Evolutionary conservation across 805 yeast species (phyloP), one percentile per base, ranked within the genome.

Genomic region (Ogataea wickerhamii): DNA sequence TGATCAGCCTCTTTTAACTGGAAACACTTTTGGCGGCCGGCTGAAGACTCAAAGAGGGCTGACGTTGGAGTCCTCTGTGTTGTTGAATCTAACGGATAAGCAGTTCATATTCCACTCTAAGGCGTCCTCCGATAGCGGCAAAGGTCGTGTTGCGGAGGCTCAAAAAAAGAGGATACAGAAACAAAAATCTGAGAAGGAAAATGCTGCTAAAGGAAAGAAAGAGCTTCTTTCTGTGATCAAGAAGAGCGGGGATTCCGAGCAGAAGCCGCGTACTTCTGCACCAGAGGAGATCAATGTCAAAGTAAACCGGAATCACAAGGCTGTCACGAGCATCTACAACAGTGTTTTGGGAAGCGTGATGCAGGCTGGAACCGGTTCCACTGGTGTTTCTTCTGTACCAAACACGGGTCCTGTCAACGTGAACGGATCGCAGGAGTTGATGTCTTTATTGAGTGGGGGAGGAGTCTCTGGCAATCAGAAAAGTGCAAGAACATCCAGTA

Each of bases 1-100:
- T 70, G 99, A 93, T 55, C 64, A 73, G 40, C 85, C 89, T 28
- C 69, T 91, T 39, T 69, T 88, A 36, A 84, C 93, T 32, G 98
- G 97, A 51, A 82, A 79, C 56, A 78, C 73, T 18, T 70, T 93
- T 65, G 85, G 80, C 49, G 95, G 95, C 4, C 78, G 86, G 57
- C 69, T 88, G 52, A 65, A 64, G 36, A 74, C 91, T 4, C 83
- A 79, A 52, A 79, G 98, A 55, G 98, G 98, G 14, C 63, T 87
- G 49, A 78, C 83, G 18, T 76, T 93, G 38, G 95, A 86, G 47
- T 79, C 95, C 0, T 78, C 91, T 0, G 71, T 86, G 38, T 79
- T 93, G 24, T 71, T 93, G 63, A 93, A 93, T 57, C 55, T 91
- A 34, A 71, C 91, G 4, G 65, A 76, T 51, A 75, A 74, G 45